Evolutionary conservation across 2,329 filamentous ascomycete genomes (phyloP).

Genomic region (Diplodia scrobiculata): DNA sequence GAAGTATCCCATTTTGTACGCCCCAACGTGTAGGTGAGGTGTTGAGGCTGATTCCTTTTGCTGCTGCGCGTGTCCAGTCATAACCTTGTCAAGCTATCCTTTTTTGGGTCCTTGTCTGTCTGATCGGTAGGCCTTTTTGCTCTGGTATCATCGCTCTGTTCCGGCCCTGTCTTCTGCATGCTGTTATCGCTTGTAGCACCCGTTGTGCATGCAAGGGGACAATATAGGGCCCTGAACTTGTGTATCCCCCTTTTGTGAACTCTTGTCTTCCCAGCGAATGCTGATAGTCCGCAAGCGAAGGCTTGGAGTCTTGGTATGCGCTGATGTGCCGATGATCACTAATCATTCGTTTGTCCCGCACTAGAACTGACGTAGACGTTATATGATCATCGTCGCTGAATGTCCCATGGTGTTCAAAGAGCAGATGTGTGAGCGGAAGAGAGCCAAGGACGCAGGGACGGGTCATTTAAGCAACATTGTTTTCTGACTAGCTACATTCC

Average conservation of each 20-base stretch:
- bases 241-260: not conserved
- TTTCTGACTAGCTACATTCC: not conserved
- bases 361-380: not conserved
- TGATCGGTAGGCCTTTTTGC: not conserved
- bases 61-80: too few species aligned
- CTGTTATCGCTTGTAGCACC: not conserved
- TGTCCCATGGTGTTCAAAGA: not conserved
- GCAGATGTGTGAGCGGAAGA: not conserved
- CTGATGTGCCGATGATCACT: not conserved
- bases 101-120: too few species aligned
- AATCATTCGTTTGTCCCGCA: not conserved
- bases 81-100: too few species aligned
- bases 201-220: not conserved
- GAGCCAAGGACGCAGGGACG: not conserved
- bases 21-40: not conserved
- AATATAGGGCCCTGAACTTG: not conserved
- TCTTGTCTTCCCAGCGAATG: not conserved
- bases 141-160: not conserved
- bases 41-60: not conserved
- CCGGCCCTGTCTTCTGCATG: not conserved
- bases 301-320: not conserved
- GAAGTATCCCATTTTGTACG: not conserved
- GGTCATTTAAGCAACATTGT: not conserved
- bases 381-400: not conserved
- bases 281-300: not conserved